Percentiles rank a stretch among this genome's conserved stretches.
Evolutionary conservation across 805 yeast species (phyloP).

Genomic region (Suhomyces sp.): DNA sequence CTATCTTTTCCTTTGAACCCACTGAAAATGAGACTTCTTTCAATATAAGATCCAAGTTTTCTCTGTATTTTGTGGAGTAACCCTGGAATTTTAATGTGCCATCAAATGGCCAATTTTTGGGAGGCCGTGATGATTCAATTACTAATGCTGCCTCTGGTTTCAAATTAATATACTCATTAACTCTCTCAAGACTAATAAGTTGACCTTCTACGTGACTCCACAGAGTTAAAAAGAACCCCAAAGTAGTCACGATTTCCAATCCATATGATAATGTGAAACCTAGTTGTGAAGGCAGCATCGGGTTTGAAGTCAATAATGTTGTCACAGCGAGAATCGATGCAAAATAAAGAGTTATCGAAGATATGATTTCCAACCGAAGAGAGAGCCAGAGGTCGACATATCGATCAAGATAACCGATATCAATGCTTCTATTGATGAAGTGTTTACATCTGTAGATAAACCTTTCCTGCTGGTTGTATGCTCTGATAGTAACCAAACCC

Average conservation of each 20-base stretch:
- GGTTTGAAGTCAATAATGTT: slow-evolving; percentile 49
- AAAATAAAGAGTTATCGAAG: slow-evolving; percentile 51
- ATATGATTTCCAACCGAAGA: slow-evolving; percentile 56
- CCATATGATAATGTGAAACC: slow-evolving; percentile 70
- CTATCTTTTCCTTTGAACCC: slow-evolving; percentile 65
- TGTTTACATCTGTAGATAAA: slow-evolving; percentile 28
- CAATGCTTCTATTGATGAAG: slow-evolving; percentile 51
- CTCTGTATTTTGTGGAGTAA: slow-evolving; percentile 56
- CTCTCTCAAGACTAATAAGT: slow-evolving; percentile 73
- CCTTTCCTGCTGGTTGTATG: slow-evolving; percentile 30
- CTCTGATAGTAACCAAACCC: slow-evolving; percentile 37
- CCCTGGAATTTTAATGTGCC: slow-evolving; percentile 50
- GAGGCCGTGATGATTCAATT: slow-evolving; percentile 45
- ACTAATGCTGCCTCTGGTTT: slow-evolving; percentile 66
- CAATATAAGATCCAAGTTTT: slow-evolving; percentile 59
- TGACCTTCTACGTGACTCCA: slow-evolving; percentile 73
- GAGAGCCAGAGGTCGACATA: slow-evolving; percentile 70
- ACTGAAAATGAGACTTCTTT: slow-evolving; percentile 45
- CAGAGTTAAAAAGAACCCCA: slow-evolving; percentile 61
- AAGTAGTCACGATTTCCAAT: slow-evolving; percentile 52
- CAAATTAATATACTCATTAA: slow-evolving; percentile 61
- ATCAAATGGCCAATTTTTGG: slow-evolving; percentile 51
- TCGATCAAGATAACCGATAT: too few relatives aligned
- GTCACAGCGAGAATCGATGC: slow-evolving; percentile 59
- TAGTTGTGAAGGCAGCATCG: slow-evolving; percentile 58